Base-by-base conservation (phyloP, 2,329 filamentous ascomycete species). In the Beauveria scarabaeidicola region DNA sequence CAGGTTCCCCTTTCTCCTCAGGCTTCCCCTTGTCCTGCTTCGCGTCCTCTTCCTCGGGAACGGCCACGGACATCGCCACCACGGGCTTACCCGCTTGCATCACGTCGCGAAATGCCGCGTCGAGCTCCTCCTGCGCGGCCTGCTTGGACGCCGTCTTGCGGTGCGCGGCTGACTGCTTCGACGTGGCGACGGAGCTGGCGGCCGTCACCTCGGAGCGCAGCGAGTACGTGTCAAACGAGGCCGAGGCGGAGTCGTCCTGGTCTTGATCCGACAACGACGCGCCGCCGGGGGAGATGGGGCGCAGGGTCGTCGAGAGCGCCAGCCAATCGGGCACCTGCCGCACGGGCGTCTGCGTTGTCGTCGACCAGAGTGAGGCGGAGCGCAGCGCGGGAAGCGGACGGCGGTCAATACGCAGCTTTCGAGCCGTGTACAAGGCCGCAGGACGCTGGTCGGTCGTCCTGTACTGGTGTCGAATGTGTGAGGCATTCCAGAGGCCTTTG, bases 281-380 rank as follows among this genome's bases (percentile, higher is more conserved):
- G 32, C 41, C 38, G 25, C 23, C 17, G 36, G 52, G 52, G 10
- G 55, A 60, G 17, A 38, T 25, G 19, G 51, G 60, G 10, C 38
- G 41, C 6, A 38, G 27, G 7, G 56, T 58, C 15, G 52, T 59
- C n/a, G 60, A 54, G 23, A 55, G 55, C 17, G 60, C n/a, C 4
- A 52, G 59, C 62, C 48, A 69, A 61, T 69, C 60, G n/a, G 52
- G 61, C 19, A 58, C 55, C 23, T 58, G 52, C 13, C 58, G 41
- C 11, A 21, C 41, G 13, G 40, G 25, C 9, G 36, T 46, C 52
- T 60, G 58, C 11, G 58, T 53, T 23, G 43, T 54, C 32, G 56
- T 52, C 59, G 64, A 66, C 74, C 74, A 75, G 53, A 76, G 72
- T 52, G 65, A 66, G 60, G 67, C 66, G 52, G 73, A 74, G 41